Evolutionary conservation across 176 grass and related monocot species (phyloP).

Genomic region (Rhynchospora tenuis): DNA sequence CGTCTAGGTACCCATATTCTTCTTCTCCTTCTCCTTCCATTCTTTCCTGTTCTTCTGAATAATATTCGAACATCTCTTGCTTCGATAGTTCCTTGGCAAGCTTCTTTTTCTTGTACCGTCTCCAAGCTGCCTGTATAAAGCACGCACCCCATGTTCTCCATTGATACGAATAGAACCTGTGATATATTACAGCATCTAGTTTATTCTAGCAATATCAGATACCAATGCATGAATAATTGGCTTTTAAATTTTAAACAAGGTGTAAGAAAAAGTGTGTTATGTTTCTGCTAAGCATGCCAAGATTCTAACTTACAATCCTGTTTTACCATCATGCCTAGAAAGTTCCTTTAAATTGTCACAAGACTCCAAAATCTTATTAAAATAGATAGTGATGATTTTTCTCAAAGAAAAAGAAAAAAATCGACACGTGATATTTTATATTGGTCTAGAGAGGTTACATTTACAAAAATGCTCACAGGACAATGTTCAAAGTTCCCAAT

Average conservation of each 20-base stretch:
- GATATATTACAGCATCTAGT: neutral
- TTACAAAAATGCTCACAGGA: neutral
- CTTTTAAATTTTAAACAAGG: neutral
- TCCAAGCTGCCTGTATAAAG: slow-evolving; percentile 82
- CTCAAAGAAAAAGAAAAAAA: too few relatives aligned
- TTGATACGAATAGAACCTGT: slow-evolving; percentile 84
- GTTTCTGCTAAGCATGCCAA: neutral
- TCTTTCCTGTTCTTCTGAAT: neutral
- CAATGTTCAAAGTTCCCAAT: neutral
- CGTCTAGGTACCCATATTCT: neutral
- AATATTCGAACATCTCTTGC: slow-evolving; percentile 48
- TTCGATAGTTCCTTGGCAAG: slow-evolving; percentile 63
- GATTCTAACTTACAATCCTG: neutral
- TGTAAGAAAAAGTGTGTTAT: neutral
- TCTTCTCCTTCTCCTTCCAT: neutral
- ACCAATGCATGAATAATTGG: neutral
- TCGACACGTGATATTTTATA: neutral
- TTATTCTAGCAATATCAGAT: neutral
- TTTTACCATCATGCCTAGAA: neutral
- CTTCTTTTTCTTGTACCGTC: slow-evolving; percentile 67
- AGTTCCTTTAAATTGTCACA: neutral
- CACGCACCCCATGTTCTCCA: slow-evolving; percentile 89
- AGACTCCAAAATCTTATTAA: neutral
- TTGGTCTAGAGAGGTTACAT: neutral
- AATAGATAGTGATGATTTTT: neutral